phyloP scores from a whole-genome alignment of 768 basidiomycete genomes.

The Xanthoconium stramineum region DNA sequence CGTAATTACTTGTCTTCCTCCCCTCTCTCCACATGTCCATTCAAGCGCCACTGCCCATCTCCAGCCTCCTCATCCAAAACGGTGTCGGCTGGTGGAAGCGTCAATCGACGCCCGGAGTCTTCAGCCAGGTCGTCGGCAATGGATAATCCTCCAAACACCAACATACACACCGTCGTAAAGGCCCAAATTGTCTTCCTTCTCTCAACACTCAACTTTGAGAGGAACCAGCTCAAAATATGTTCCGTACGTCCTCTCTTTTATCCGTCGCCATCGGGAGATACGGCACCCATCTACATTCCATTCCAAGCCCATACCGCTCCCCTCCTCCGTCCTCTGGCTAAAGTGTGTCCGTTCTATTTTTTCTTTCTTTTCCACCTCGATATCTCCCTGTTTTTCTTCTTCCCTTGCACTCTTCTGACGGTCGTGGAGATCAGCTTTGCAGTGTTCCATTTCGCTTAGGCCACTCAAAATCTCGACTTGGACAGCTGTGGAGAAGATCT shows the following conservation, averaged over 20 bases:
- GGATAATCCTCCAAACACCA: conserved; percentile 46
- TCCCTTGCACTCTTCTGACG: background rate
- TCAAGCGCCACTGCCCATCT: too few relatives aligned
- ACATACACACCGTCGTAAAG: conserved; percentile 24
- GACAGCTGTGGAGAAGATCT: conserved; percentile 12
- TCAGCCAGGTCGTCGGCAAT: conserved; percentile 77
- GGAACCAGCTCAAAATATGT: conserved; percentile 91
- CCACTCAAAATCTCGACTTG: conserved; percentile 1
- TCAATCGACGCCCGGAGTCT: conserved; percentile 69
- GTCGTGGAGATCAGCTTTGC: conserved; percentile 1
- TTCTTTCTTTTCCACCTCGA: conserved; percentile 27
- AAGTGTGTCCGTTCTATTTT: background rate
- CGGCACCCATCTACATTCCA: conserved; percentile 37
- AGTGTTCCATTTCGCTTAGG: conserved; percentile 3
- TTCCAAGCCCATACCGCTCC: conserved; percentile 4
- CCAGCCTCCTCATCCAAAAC: conserved; percentile 43
- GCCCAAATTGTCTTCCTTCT: conserved; percentile 98
- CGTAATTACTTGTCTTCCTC: too few relatives aligned
- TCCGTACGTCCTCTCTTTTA: conserved; percentile 34
- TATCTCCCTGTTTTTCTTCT: conserved; percentile 10
- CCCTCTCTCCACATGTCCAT: too few relatives aligned
- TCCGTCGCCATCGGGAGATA: conserved; percentile 72
- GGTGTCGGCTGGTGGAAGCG: conserved; percentile 68
- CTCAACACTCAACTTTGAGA: conserved; percentile 92
- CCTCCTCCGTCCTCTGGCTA: conserved; percentile 6